Conservation (phyloP, 495 filamentous ascomycete genomes). For the Talaromyces liani region DNA sequence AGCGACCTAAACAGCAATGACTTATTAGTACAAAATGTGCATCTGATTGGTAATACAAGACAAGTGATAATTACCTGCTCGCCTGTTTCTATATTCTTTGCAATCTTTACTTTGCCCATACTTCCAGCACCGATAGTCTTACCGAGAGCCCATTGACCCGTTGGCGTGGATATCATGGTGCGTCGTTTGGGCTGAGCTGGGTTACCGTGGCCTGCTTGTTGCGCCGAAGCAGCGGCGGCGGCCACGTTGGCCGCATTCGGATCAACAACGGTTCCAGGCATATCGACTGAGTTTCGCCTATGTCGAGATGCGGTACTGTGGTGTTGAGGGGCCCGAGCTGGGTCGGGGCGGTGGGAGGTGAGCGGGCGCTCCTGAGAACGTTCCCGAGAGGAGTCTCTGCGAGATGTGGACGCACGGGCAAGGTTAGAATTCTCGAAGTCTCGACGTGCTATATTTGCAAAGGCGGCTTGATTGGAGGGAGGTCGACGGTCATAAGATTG, state of each 20-base stretch:
- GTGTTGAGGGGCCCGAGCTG: constrained; percentile 34
- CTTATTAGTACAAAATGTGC: constrained; percentile 1
- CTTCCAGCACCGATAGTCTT: constrained; percentile 97
- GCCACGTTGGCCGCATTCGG: constrained; percentile 35
- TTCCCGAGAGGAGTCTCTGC: constrained; percentile 48
- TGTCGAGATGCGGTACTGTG: constrained; percentile 39
- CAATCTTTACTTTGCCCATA: constrained; percentile 94
- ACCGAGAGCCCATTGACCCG: constrained; percentile 84
- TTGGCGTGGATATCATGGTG: constrained; percentile 74
- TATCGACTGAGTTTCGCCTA: constrained; percentile 48
- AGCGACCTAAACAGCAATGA: constrained; percentile 58
- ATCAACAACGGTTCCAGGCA: constrained; percentile 37
- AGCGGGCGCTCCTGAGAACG: constrained; percentile 39
- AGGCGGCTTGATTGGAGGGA: constrained; percentile 41
- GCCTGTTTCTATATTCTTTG: constrained; percentile 69
- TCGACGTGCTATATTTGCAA: constrained; percentile 46
- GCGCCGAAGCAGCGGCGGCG: constrained; percentile 26
- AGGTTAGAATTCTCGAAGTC: constrained; percentile 52
- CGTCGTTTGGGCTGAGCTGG: constrained; percentile 56
- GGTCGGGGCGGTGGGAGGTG: constrained; percentile 44
- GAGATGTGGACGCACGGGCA: constrained; percentile 38
- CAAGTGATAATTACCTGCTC: constrained; percentile 57
- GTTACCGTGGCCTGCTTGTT: constrained; percentile 27
- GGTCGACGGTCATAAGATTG: constrained; percentile 44
- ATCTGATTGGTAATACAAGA: not conserved